Evolutionary conservation across 2,329 filamentous ascomycete genomes (phyloP).

Genomic region (Ciborinia camelliae): DNA sequence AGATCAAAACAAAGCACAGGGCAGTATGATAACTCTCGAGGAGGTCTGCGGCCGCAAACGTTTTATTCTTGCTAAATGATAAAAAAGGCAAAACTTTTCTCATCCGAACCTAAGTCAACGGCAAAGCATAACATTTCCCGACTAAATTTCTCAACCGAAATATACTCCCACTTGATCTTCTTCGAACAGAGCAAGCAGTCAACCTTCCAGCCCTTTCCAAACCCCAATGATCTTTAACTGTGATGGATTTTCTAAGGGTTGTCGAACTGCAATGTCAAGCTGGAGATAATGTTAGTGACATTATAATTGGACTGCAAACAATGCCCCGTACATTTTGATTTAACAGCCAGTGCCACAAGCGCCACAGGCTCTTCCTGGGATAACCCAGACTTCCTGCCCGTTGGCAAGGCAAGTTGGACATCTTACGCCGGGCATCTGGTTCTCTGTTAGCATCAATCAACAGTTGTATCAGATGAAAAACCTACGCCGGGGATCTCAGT

Average conservation of each 20-base stretch:
- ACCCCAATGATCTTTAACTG: neutral
- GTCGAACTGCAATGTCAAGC: neutral
- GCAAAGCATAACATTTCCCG: neutral
- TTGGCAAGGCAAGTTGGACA: conserved; percentile 50
- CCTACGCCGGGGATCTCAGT: conserved; percentile 4
- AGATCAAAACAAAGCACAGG: neutral
- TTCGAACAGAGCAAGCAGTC: neutral
- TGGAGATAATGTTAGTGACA: neutral
- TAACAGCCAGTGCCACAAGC: conserved; percentile 10
- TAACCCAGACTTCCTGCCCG: conserved; percentile 55
- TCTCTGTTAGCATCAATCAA: conserved; percentile 19
- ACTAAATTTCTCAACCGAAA: neutral
- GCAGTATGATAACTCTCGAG: neutral
- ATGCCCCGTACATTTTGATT: neutral
- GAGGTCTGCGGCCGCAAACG: neutral
- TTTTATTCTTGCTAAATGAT: conserved; percentile 5
- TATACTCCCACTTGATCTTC: neutral
- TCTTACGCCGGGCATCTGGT: conserved; percentile 48
- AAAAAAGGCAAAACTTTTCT: neutral
- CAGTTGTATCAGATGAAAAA: neutral
- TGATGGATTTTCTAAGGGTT: neutral
- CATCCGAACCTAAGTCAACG: neutral
- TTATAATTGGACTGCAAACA: neutral
- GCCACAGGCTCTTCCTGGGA: conserved; percentile 48
- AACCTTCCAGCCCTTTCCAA: neutral